Conservation (phyloP, 169 alveolate species). For the Plasmodium vivax region DNA sequence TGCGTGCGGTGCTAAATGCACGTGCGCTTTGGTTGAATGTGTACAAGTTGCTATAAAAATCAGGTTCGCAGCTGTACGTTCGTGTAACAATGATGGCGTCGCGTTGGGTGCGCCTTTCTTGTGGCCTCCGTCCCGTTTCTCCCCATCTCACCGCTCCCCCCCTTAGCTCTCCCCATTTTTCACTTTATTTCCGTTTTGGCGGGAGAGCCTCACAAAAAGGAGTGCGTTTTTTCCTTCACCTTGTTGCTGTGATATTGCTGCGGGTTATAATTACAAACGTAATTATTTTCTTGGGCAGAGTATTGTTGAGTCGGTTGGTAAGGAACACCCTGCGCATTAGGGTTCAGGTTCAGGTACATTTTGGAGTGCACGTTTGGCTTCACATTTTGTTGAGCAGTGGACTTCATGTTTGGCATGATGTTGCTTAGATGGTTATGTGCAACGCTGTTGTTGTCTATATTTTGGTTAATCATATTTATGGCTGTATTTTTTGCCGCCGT, state of each 20-base stretch:
- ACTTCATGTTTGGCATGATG: conserved; percentile 11
- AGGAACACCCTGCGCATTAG: background rate
- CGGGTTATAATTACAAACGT: conserved; percentile 31
- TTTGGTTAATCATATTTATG: conserved; percentile 55
- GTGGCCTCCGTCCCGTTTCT: background rate
- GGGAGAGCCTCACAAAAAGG: background rate
- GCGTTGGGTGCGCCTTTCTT: background rate
- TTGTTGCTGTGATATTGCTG: conserved; percentile 26
- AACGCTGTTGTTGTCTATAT: conserved; percentile 38
- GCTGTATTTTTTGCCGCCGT: conserved; percentile 22
- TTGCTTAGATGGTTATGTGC: conserved; percentile 36
- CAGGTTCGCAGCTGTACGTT: background rate
- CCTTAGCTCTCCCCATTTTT: background rate
- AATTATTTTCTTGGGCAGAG: conserved; percentile 19
- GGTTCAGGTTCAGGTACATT: conserved; percentile 32
- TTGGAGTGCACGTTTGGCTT: conserved; percentile 24
- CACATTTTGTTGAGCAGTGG: conserved; percentile 14
- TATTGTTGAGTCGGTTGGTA: conserved; percentile 14
- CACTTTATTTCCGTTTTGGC: background rate
- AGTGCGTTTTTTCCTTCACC: conserved; percentile 9
- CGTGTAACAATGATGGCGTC: background rate
- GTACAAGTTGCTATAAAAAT: background rate
- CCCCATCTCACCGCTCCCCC: background rate
- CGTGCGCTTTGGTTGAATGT: background rate
- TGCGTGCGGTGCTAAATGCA: background rate